A percentile compares a stretch with the other conserved stretches of the same genome.
Conservation (phyloP, 129 eudicot genomes). For the Arctium lappa region DNA sequence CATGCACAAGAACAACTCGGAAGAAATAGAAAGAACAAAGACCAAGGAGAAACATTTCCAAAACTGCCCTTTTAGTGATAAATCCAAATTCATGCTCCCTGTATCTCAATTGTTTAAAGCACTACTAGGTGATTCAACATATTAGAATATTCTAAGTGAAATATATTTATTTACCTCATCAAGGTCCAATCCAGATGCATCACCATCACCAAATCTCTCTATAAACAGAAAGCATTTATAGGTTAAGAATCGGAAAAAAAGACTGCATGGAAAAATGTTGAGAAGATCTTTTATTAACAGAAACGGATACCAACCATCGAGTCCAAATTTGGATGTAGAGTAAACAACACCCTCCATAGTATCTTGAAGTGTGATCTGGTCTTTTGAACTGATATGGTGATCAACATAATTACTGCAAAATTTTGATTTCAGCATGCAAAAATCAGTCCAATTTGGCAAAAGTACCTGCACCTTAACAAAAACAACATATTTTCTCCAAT, state of each 20-base stretch:
- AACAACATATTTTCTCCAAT: not conserved
- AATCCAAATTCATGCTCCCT: constrained; percentile 6
- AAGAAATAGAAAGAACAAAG: not conserved
- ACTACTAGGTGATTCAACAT: not conserved
- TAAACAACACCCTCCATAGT: constrained; percentile 90
- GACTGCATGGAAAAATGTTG: not conserved
- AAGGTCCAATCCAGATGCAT: constrained; percentile 82
- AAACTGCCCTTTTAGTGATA: not conserved
- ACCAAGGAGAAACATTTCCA: not conserved
- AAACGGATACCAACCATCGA: constrained; percentile 67
- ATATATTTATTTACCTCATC: constrained; percentile 66
- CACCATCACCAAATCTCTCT: constrained; percentile 99
- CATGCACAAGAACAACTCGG: not conserved
- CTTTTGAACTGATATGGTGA: constrained; percentile 95
- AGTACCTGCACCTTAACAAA: not conserved
- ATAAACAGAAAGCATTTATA: constrained; percentile 4
- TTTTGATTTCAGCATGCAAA: constrained; percentile 14
- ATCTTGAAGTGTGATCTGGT: constrained; percentile 96
- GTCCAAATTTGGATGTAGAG: constrained; percentile 91
- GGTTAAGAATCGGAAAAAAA: not conserved
- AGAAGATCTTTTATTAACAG: not conserved
- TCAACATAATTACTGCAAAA: constrained; percentile 87
- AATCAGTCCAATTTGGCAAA: constrained; percentile 19
- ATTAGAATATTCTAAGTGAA: not conserved
- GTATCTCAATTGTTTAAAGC: not conserved